phyloP scores from a whole-genome alignment of 306 rosid genomes.

The Dryas octopetala region DNA sequence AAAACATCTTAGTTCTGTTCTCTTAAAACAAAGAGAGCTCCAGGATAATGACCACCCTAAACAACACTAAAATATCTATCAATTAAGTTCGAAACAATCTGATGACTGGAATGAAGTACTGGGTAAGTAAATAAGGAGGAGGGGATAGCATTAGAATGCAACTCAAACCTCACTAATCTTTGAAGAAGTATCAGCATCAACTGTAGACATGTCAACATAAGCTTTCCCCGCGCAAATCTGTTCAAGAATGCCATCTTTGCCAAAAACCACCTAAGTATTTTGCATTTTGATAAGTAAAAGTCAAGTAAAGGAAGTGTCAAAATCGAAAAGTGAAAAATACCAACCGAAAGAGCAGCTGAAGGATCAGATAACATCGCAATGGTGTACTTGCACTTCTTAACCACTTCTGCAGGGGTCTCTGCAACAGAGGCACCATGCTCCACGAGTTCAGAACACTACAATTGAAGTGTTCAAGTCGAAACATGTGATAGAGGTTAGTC shows the following conservation, averaged over 20 bases:
- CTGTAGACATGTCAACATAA: slow-evolving; percentile 83
- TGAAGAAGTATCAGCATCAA: slow-evolving; percentile 65
- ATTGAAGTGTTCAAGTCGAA: slow-evolving; percentile 9
- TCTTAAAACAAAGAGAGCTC: not conserved
- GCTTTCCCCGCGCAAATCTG: slow-evolving; percentile 58
- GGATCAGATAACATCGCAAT: slow-evolving; percentile 84
- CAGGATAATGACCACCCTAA: not conserved
- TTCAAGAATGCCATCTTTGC: slow-evolving; percentile 70
- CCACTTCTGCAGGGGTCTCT: slow-evolving; percentile 73
- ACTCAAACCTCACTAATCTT: slow-evolving; percentile 72
- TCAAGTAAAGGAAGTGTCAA: slow-evolving; percentile 9
- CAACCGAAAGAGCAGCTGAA: slow-evolving; percentile 67
- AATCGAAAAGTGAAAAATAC: slow-evolving; percentile 21
- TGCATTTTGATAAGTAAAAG: slow-evolving; percentile 13
- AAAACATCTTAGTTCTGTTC: not conserved
- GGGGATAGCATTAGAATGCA: not conserved
- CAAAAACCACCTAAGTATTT: slow-evolving; percentile 60
- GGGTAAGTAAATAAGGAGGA: not conserved
- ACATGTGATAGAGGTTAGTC: not conserved
- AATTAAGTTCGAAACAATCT: not conserved
- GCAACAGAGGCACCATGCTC: slow-evolving; percentile 68
- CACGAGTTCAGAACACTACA: slow-evolving; percentile 69
- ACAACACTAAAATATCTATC: not conserved
- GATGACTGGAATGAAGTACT: not conserved
- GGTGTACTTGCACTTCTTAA: slow-evolving; percentile 75